Base-by-base conservation (phyloP, 1,139 yeast genomes). In the Torulaspora pretoriensis region DNA sequence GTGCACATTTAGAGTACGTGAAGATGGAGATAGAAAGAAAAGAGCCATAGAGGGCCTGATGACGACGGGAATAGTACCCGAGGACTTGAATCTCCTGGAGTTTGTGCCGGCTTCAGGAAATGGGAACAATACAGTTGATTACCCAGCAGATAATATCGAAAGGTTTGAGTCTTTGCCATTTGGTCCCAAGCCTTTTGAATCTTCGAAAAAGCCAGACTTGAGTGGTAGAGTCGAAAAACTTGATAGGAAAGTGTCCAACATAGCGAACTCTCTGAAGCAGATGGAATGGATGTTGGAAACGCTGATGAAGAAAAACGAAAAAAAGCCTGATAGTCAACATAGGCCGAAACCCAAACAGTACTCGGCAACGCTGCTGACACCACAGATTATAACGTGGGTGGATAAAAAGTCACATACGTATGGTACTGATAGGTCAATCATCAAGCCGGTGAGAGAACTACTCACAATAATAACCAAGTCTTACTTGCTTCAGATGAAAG, bases 401-500 rank as follows among this genome's bases (percentile, higher is more conserved):
- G 56, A 56, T 29, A 38, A 44, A 9, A 49, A 36, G 19, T 23
- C 52, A 8, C 43, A 45, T 2, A 45, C 49, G 12, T 36, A 46
- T 3, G 39, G 40, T 28, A 34, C 52, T 3, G 36, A 45, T 23
- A 41, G 35, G 7, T 42, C 43, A 33, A 49, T 52, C 14, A 37
- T 53, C 13, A 32, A 39, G 3, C 64, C 65, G 2, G 33, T 60
- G 3, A 49, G 43, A 29, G 45, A 51, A 13, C 45, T 57, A 3
- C 35, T 56, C 13, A 45, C 51, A 2, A 45, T 48, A 2, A 48
- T 56, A 4, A 44, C 57, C 27, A 59, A 56, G 45, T 60, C 61
- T 61, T 53, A 57, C 34, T 40, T 57, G 10, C 43, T 55, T n/a
- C 54, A 57, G 40, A 48, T 50, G 23, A 59, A 56, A 38, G 51